Conservation (phyloP, 1,139 yeast genomes). For the Debaryomycetaceae sp. region DNA sequence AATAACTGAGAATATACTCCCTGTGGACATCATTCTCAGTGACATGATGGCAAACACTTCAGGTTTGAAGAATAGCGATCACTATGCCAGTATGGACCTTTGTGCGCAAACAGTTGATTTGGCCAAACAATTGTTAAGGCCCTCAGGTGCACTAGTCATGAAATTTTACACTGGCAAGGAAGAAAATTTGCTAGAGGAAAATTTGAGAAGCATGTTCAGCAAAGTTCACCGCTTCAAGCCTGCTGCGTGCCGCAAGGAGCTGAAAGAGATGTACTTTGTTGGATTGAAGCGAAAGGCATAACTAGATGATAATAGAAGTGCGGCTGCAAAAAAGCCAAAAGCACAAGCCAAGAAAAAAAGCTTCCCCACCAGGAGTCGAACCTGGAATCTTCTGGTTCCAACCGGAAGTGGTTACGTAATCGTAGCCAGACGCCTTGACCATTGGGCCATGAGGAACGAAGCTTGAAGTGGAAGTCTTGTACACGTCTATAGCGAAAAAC, state of each 20-base stretch:
- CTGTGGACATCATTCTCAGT: slow-evolving; percentile 34
- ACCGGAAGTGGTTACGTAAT: slow-evolving; percentile 41
- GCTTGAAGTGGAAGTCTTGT: slow-evolving; percentile 17
- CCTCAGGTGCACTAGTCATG: slow-evolving; percentile 35
- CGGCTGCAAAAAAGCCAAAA: neutral
- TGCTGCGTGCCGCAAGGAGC: slow-evolving; percentile 33
- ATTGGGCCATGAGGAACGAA: slow-evolving; percentile 56
- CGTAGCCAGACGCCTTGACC: slow-evolving; percentile 58
- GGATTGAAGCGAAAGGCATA: slow-evolving; percentile 19
- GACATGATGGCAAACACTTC: slow-evolving; percentile 50
- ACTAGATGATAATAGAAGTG: neutral
- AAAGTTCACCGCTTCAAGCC: slow-evolving; percentile 35
- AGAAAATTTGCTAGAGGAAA: slow-evolving; percentile 22
- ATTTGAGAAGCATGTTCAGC: slow-evolving; percentile 25
- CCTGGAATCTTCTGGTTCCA: slow-evolving; percentile 90
- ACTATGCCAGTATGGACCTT: slow-evolving; percentile 42
- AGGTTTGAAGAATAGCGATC: slow-evolving; percentile 41
- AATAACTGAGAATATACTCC: slow-evolving; percentile 3
- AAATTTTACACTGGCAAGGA: slow-evolving; percentile 42
- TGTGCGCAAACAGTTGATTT: slow-evolving; percentile 36
- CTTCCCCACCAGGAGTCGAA: slow-evolving; percentile 96
- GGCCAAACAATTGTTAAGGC: slow-evolving; percentile 23
- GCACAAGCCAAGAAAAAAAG: slow-evolving; percentile 36
- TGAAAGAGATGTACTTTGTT: slow-evolving; percentile 37
- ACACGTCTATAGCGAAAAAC: neutral